A percentile compares a stretch with the other conserved stretches of the same genome.
Conservation (phyloP, 306 rosid species). For the Ochetophila trinervis region DNA sequence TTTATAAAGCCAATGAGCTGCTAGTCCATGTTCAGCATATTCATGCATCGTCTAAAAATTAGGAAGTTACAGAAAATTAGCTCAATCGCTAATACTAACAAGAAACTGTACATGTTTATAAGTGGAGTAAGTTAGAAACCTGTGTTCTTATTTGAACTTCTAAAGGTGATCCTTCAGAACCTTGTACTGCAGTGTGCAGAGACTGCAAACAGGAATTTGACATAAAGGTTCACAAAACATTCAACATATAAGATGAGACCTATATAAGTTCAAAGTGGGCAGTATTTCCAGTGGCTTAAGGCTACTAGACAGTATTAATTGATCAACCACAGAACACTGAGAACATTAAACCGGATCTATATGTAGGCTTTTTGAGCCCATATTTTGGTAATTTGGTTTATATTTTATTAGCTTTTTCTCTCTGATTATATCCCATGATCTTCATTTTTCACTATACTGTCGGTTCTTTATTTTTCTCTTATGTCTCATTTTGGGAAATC, state of each 20-base stretch:
- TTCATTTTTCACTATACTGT: no score
- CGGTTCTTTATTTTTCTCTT: no score
- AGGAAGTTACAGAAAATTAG: slow-evolving; percentile 20
- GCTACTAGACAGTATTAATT: neutral
- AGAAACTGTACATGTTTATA: slow-evolving; percentile 12
- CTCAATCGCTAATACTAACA: slow-evolving; percentile 14
- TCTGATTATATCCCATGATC: no score
- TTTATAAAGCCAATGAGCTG: slow-evolving; percentile 99
- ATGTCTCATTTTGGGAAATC: no score
- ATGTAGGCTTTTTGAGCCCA: no score
- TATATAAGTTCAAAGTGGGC: neutral
- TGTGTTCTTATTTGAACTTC: slow-evolving; percentile 99
- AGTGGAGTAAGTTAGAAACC: slow-evolving; percentile 40
- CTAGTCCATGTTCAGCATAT: slow-evolving; percentile 94
- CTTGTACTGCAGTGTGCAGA: slow-evolving; percentile 94
- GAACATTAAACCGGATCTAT: no score
- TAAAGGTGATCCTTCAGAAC: slow-evolving; percentile 85
- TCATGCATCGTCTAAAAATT: slow-evolving; percentile 84
- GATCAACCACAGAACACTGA: no score
- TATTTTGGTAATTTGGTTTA: no score
- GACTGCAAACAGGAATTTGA: slow-evolving; percentile 53
- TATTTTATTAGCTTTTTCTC: no score
- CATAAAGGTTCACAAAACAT: neutral
- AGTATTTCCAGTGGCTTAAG: neutral
- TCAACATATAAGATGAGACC: neutral